These are phyloP conservation scores for Santalum album DNA, from an alignment of 164 flowering plant genomes.

Conservation along the genomic window DNA sequence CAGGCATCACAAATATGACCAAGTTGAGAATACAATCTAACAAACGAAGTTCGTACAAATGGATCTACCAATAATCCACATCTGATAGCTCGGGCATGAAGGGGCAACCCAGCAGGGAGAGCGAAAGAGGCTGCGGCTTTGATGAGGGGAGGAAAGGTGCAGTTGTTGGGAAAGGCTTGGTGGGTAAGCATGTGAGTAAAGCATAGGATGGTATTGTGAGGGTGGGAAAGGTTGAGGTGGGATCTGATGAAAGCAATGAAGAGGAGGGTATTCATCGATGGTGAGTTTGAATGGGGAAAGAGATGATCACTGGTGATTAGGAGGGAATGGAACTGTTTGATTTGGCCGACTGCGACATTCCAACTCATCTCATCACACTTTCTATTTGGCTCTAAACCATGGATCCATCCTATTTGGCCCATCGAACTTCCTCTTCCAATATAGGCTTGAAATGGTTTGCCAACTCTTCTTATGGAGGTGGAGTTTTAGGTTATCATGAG, in stretches of 20 bases:
- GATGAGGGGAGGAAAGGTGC: constrained; percentile 64
- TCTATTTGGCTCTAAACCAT: too few species aligned
- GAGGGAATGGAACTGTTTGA: constrained; percentile 55
- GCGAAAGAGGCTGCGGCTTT: constrained; percentile 32
- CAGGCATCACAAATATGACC: constrained; percentile 32
- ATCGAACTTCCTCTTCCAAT: too few species aligned
- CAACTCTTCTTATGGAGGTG: too few species aligned
- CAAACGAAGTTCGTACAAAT: constrained; percentile 40
- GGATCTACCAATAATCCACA: constrained; percentile 47
- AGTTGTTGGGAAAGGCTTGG: constrained; percentile 40
- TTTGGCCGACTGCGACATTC: constrained; percentile 18
- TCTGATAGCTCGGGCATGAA: constrained; percentile 40
- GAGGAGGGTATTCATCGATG: constrained; percentile 42
- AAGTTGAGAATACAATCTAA: constrained; percentile 33
- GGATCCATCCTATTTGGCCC: too few species aligned
- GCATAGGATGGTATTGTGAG: constrained; percentile 27
- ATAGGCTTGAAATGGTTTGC: too few species aligned
- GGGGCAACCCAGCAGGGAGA: constrained; percentile 17
- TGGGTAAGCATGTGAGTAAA: constrained; percentile 56
- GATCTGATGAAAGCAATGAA: constrained; percentile 62
- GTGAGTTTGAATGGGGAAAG: constrained; percentile 5
- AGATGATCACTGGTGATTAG: constrained; percentile 41
- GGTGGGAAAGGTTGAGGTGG: constrained; percentile 21
- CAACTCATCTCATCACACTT: too few species aligned
- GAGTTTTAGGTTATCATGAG: too few species aligned